Evolutionary conservation across 1,284 basidiomycete genomes (phyloP).

Genomic region (Inonotus obliquus): DNA sequence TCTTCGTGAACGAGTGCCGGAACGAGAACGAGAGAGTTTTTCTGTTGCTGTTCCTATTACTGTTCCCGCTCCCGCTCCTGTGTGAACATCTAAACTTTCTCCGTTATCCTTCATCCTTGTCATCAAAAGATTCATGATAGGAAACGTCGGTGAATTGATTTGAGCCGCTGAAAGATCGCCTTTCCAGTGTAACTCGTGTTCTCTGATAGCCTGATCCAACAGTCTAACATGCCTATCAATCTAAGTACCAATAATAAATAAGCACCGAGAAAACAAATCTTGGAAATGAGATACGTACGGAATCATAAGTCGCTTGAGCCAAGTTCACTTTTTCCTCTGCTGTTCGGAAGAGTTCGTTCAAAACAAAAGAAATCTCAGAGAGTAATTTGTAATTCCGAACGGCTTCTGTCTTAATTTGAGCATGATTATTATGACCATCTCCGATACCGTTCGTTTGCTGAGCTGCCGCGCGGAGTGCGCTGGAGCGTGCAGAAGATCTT

Average conservation of each 20-base stretch:
- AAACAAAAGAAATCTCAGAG: conserved; percentile 27
- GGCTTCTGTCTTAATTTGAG: background rate
- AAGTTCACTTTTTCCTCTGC: conserved; percentile 73
- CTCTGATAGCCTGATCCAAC: conserved; percentile 68
- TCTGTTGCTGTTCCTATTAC: background rate
- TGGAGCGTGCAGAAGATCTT: background rate
- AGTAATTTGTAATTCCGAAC: background rate
- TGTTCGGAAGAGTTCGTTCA: conserved; percentile 55
- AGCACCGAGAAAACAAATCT: background rate
- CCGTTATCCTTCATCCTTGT: background rate
- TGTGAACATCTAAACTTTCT: background rate
- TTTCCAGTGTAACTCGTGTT: conserved; percentile 35
- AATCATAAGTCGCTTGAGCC: conserved; percentile 61
- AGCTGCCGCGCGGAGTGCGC: background rate
- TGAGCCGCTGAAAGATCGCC: background rate
- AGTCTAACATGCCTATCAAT: conserved; percentile 69
- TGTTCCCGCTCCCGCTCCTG: background rate
- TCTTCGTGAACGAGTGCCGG: background rate
- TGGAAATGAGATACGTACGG: conserved; percentile 38
- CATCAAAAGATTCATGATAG: background rate
- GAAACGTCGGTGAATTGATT: background rate
- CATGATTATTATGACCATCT: background rate
- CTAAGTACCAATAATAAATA: conserved; percentile 29
- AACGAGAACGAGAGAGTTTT: background rate
- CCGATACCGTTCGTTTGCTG: background rate